phyloP scores from a whole-genome alignment of 2,329 filamentous ascomycete species.

The Zalaria obscura region DNA sequence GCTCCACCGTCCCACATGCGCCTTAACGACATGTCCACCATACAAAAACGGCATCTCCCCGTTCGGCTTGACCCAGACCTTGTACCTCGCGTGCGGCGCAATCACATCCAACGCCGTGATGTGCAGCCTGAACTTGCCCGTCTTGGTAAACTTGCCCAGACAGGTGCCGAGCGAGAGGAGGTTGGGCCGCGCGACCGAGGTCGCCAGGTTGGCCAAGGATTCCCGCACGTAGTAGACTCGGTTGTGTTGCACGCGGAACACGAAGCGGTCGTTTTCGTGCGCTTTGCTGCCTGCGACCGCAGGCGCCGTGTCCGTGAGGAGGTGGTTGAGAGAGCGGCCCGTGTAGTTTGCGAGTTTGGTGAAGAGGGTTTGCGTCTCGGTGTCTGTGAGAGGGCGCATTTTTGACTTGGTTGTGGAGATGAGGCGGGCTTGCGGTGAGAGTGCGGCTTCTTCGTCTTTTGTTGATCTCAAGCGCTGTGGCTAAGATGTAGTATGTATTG shows the following conservation, averaged over 20 bases:
- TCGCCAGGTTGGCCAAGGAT: slow-evolving; percentile 81
- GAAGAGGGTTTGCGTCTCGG: slow-evolving; percentile 69
- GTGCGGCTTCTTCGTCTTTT: too few relatives aligned
- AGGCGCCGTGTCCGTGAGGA: slow-evolving; percentile 34
- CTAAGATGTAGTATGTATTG: too few relatives aligned
- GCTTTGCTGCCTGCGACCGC: slow-evolving; percentile 39
- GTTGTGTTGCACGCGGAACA: slow-evolving; percentile 70
- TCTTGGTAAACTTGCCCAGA: slow-evolving; percentile 91
- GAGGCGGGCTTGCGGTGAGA: too few relatives aligned
- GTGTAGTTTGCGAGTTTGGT: slow-evolving; percentile 91
- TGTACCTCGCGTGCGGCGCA: slow-evolving; percentile 82
- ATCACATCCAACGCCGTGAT: slow-evolving; percentile 85
- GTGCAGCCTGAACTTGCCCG: slow-evolving; percentile 87
- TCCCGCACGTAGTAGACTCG: slow-evolving; percentile 88
- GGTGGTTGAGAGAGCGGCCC: slow-evolving; percentile 69
- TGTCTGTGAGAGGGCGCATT: slow-evolving; percentile 73
- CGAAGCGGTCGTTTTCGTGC: slow-evolving; percentile 49
- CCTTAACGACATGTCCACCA: slow-evolving; percentile 77
- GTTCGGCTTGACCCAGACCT: slow-evolving; percentile 93
- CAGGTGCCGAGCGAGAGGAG: slow-evolving; percentile 83
- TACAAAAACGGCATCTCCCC: slow-evolving; percentile 97
- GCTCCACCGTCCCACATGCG: slow-evolving; percentile 68
- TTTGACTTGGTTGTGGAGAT: too few relatives aligned
- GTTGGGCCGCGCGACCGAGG: slow-evolving; percentile 66
- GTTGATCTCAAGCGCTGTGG: too few relatives aligned